A percentile compares a stretch with the other conserved stretches of the same genome.
Evolutionary conservation across 1,284 basidiomycete species (phyloP).

Genomic region (Ustilago sp.): DNA sequence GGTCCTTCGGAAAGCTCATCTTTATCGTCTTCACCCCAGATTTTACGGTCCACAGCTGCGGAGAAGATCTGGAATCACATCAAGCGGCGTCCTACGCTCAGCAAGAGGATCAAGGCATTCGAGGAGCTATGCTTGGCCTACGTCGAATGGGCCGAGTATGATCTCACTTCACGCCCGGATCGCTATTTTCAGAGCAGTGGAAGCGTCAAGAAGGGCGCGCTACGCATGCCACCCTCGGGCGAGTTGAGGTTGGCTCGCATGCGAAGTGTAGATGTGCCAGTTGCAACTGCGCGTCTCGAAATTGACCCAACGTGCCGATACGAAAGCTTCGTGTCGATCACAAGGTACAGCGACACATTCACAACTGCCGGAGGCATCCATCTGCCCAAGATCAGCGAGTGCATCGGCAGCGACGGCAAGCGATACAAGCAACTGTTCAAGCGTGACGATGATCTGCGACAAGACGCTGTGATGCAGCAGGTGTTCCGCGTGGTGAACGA

Average conservation of each 20-base stretch:
- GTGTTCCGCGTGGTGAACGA: constrained; percentile 91
- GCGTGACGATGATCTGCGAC: constrained; percentile 86
- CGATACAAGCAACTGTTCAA: constrained; percentile 92
- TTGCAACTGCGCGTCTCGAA: constrained; percentile 80
- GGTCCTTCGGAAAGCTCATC: not conserved
- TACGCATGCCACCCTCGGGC: constrained; percentile 38
- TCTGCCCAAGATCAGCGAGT: constrained; percentile 83
- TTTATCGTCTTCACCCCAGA: constrained; percentile 28
- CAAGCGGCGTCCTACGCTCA: constrained; percentile 71
- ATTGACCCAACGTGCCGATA: constrained; percentile 77
- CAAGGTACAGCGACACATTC: constrained; percentile 74
- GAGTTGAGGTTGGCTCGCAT: constrained; percentile 42
- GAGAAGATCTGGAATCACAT: constrained; percentile 77
- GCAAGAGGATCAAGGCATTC: constrained; percentile 74
- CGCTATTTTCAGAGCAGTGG: constrained; percentile 43
- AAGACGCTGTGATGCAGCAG: constrained; percentile 99
- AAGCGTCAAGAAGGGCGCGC: constrained; percentile 39
- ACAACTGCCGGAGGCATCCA: constrained; percentile 82
- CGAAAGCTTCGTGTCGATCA: constrained; percentile 75
- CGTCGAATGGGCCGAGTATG: constrained; percentile 82
- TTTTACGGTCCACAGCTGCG: constrained; percentile 77
- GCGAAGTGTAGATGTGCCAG: constrained; percentile 72
- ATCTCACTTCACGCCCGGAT: constrained; percentile 70
- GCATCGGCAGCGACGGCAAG: constrained; percentile 78
- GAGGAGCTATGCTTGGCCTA: constrained; percentile 80